Percentiles rank a stretch among this genome's conserved stretches.
Evolutionary conservation across 441 rosid species (phyloP).

Genomic region (Viola pubescens): DNA sequence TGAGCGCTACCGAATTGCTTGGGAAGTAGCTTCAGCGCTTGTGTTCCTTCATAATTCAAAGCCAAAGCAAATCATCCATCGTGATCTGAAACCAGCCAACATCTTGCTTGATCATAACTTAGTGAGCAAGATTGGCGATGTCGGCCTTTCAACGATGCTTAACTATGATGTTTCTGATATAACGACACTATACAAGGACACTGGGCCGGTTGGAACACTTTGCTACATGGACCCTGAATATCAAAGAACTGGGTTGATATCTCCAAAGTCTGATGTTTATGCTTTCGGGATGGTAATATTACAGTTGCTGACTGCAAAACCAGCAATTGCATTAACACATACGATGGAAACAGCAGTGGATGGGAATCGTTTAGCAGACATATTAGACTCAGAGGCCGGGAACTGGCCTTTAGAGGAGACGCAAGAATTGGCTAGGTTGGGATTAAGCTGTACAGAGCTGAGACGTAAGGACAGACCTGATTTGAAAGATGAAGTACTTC

Average conservation of each 20-base stretch:
- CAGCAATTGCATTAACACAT: constrained; percentile 63
- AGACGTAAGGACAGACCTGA: constrained; percentile 78
- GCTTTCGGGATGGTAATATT: constrained; percentile 81
- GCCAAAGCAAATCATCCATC: constrained; percentile 76
- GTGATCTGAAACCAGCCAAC: constrained; percentile 90
- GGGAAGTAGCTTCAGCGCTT: constrained; percentile 90
- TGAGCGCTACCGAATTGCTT: constrained; percentile 65
- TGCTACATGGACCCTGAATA: constrained; percentile 90
- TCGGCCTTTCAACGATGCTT: constrained; percentile 72
- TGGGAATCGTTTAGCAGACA: constrained; percentile 30
- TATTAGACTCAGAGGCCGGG: constrained; percentile 73
- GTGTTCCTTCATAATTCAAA: constrained; percentile 68
- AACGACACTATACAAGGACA: constrained; percentile 38
- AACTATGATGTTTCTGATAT: constrained; percentile 29
- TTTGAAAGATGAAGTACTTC: constrained; percentile 60
- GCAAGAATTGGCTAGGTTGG: constrained; percentile 58
- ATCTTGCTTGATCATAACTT: constrained; percentile 77
- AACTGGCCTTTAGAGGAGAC: constrained; percentile 73
- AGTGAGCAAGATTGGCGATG: constrained; percentile 87
- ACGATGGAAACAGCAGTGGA: constrained; percentile 61
- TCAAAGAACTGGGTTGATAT: constrained; percentile 66
- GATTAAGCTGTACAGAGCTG: constrained; percentile 68
- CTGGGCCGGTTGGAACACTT: constrained; percentile 72
- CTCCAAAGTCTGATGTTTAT: constrained; percentile 76
- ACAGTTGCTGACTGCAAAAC: constrained; percentile 77